Evolutionary conservation across 2,329 filamentous ascomycete species (phyloP).

Genomic region (Scedosporium aurantiacum): DNA sequence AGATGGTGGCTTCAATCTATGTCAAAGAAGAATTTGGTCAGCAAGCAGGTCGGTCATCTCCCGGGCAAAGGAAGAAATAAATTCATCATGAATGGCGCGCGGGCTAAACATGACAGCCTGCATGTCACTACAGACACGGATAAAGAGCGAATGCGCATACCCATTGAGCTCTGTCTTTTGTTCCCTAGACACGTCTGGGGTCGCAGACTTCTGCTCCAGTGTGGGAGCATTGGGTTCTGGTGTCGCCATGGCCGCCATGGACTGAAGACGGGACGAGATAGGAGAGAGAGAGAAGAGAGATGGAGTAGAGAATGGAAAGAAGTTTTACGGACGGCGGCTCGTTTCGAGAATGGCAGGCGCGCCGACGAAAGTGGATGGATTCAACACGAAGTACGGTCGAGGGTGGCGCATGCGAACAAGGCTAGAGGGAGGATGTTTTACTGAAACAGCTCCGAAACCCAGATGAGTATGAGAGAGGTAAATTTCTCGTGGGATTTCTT

Average conservation of each 20-base stretch:
- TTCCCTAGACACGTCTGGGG: conserved; percentile 18
- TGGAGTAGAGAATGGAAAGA: neutral
- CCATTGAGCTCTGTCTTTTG: conserved; percentile 24
- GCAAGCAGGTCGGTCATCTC: neutral
- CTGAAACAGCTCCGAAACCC: neutral
- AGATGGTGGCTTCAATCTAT: conserved; percentile 11
- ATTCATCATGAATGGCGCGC: conserved; percentile 11
- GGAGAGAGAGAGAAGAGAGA: too few relatives aligned
- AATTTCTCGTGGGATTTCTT: neutral
- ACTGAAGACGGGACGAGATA: neutral
- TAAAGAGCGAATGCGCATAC: conserved; percentile 18
- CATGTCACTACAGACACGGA: conserved; percentile 12
- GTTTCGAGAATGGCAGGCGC: neutral
- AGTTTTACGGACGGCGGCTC: neutral
- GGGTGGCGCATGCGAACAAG: neutral
- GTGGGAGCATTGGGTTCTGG: conserved; percentile 28
- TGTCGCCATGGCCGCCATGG: conserved; percentile 41
- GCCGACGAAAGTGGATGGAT: neutral
- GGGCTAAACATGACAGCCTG: conserved; percentile 12
- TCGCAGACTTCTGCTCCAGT: conserved; percentile 36
- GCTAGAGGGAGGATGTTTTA: neutral
- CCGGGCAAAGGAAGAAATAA: neutral
- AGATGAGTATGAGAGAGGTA: neutral
- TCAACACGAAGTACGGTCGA: neutral
- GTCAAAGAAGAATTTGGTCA: conserved; percentile 13